phyloP scores from a whole-genome alignment of 139 green algal genomes.

The Asterochloris sp. region DNA sequence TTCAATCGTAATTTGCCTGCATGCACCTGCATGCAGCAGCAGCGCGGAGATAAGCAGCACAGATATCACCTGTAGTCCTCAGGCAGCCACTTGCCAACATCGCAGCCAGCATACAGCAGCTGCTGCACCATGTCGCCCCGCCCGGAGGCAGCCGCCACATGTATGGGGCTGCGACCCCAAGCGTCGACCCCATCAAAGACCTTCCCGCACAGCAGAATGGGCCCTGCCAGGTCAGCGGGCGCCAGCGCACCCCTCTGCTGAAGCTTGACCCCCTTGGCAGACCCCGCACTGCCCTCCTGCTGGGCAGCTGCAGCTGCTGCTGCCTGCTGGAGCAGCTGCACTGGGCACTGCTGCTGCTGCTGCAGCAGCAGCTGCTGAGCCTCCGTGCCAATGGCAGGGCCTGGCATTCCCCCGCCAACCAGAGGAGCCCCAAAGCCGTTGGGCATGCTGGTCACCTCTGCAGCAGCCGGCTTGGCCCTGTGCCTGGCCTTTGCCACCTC shows the following conservation, averaged over 20 bases:
- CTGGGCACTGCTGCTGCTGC: neutral
- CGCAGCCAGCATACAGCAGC: slow-evolving; percentile 27
- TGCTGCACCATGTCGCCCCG: slow-evolving; percentile 34
- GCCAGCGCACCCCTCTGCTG: neutral
- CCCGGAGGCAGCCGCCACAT: slow-evolving; percentile 32
- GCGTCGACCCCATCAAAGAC: slow-evolving; percentile 6
- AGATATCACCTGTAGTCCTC: slow-evolving; percentile 23
- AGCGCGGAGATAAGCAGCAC: too few species aligned
- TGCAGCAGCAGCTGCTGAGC: neutral
- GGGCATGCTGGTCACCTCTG: too few species aligned
- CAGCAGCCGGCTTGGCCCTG: too few species aligned
- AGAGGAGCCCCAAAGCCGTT: too few species aligned
- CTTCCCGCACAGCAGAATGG: neutral
- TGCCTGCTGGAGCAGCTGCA: neutral
- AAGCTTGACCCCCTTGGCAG: neutral
- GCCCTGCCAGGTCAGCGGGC: neutral
- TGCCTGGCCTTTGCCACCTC: too few species aligned
- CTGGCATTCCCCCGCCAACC: neutral
- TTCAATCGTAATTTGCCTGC: too few species aligned
- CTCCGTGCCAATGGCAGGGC: neutral
- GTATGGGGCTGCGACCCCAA: slow-evolving; percentile 20
- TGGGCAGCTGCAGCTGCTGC: neutral
- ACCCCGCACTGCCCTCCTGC: too few species aligned
- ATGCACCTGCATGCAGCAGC: too few species aligned
- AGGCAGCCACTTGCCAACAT: slow-evolving; percentile 23